Base-by-base conservation (phyloP, 352 stramenopile genomes). In the Phytopythium boreale region DNA sequence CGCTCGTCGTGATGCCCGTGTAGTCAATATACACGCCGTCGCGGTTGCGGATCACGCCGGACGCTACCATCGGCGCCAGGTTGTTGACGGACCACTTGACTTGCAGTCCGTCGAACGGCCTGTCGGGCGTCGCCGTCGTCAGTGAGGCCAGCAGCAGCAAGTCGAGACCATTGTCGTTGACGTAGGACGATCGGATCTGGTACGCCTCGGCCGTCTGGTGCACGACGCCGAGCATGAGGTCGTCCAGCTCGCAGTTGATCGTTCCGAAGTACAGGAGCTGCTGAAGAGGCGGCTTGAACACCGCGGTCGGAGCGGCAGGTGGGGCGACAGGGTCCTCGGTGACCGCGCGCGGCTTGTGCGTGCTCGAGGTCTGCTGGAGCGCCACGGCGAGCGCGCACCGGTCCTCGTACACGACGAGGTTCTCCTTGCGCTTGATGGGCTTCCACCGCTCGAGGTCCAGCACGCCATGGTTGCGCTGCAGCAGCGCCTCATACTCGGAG, bases 381-480 rank as follows among this genome's bases (percentile, higher is more conserved):
- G 66, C 67, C n/a, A 76, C 69, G 1, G 69, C 72, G 2, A 76
- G 66, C 15, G 69, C 69, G 31, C 69, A 76, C 22, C 65, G 75
- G 15, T 85, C 70, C 43, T 86, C 73, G 59, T 78, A 88, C 0
- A 79, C 73, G 2, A 70, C 67, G 9, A 88, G 63, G 57, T 77
- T 80, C 41, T 87, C 77, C 24, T 77, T 78, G 0, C 67, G 69
- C 58, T 81, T 82, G 60, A 88, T 64, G 19, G 71, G 57, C 53
- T 87, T 84, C 77, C 79, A 88, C 2, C 70, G 62, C 29, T 72
- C 72, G 10, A 56, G 67, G 61, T 81, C 70, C n/a, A 88, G 29
- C 11, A 70, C 63, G 26, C 75, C 74, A 26, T 82, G 62, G 39
- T 68, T 63, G 14, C 66, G 65, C 20, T 72, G 19, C 3, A 84